Evolutionary conservation across 2,329 filamentous ascomycete genomes (phyloP), one percentile per base, ranked within the genome.

Genomic region (Nemania diffusa): DNA sequence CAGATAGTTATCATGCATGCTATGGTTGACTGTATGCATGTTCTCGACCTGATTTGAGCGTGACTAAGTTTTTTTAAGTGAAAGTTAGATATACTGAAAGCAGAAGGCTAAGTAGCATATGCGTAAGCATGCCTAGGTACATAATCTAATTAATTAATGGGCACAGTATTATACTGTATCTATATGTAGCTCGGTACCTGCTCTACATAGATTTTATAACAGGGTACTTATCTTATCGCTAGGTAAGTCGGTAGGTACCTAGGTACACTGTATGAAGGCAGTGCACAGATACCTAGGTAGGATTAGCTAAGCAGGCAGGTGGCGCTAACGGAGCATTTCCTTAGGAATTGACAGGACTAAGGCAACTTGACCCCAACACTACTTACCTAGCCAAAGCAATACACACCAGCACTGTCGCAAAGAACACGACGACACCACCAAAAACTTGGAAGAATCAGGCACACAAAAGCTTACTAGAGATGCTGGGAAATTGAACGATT

Each of bases 281-380:
- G 1, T 32, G 6, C 20, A 27, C 7, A 32, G 29, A 32, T 32
- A 32, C 5, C 5, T 32, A 32, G 29, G 53, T 29, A 60, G 27
- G 1, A 69, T 76, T 76, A 76, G 65, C 68, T 76, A 76, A 76
- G 69, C 74, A 65, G 40, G 32, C 60, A 55, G 61, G 66, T 56
- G 66, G 48, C 57, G 51, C 70, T 62, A 62, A n/a, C 51, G 20
- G 69, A 46, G 59, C 69, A 70, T 65, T 67, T 69, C 65, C 66
- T 65, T 64, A 60, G 64, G 61, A 68, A 70, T 61, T 64, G 50
- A 55, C 57, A 59, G 62, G 55, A 65, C 67, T 66, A 67, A 59
- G 68, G 63, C 57, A 75, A 73, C 71, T 74, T 73, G 65, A 71
- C 72, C 71, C 71, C 74, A 75, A 73, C 74, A 71, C 65, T 56